Evolutionary conservation across 2,329 filamentous ascomycete species (phyloP), one percentile per base, ranked within the genome.

Genomic region (Diaporthe vexans): DNA sequence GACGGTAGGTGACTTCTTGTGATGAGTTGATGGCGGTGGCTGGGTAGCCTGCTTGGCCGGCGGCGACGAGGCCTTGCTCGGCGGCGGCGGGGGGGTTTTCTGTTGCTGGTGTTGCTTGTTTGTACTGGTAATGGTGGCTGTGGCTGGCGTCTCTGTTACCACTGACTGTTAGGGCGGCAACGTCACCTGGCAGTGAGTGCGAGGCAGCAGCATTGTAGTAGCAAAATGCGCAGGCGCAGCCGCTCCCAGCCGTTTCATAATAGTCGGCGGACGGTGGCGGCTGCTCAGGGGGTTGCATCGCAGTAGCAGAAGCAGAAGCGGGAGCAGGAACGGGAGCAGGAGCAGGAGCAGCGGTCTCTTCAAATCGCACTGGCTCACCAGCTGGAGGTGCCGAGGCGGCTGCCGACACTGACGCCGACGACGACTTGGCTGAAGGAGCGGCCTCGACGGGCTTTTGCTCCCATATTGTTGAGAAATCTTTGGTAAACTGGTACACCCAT

Each of bases 401-500:
- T 40, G 61, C 67, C 21, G 57, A 59, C 24, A 15, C 21, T 3
- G 65, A 73, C 35, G n/a, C 29, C 26, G 37, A 65, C 59, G 51
- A 26, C 26, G 58, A 24, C 52, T 56, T 73, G 40, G 51, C 35
- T 43, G 59, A 15, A 51, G 68, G 19, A 11, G 48, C 46, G 17
- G 40, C 33, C 43, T 54, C 46, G 5, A 29, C 48, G 29, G 59
- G 43, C 57, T 63, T 69, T n/a, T 74, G 72, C 68, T 72, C 65
- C 72, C 67, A 75, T 26, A 75, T 71, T 19, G 59, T 72, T 21
- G n/a, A 57, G 21, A 57, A 70, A 11, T 75, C 72, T 52, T 75
- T 71, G 6, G 74, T 74, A 37, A 75, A 71, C 19, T 74, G 59
- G 40, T 75, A 75, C 1, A 54, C 21, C 74, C 74, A 75, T 19